Base-by-base conservation (phyloP, 306 rosid genomes). In the Fragaria nilgerrensis region DNA sequence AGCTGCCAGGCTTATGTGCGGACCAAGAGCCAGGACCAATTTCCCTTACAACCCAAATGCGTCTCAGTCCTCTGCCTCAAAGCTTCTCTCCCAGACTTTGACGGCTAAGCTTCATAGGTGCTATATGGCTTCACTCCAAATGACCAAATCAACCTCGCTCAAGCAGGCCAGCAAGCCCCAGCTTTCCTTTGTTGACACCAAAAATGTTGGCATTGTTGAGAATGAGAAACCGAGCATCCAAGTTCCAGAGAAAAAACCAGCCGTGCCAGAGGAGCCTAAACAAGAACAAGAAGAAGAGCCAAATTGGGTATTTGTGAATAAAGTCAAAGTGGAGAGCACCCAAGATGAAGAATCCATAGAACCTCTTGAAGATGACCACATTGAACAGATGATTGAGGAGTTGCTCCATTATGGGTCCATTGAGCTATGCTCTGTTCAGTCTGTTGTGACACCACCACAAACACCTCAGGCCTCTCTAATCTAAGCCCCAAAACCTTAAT, bases 1-100 rank as follows among this genome's bases (percentile, higher is more conserved):
- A 76, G 98, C 97, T 13, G 97, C 98, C 1, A 88, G 98, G 76
- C 85, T 95, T 37, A 95, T 95, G 98, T 88, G 97, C 37, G 97
- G 98, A 0, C 85, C 90, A 0, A 95, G 96, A 49, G 94, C 98
- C 1, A 82, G 96, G 48, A 95, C 98, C 17, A 95, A 95, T 75
- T 95, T 92, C 85, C 93, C 97, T 67, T 92, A 86, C 77, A 89
- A 90, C 83, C 97, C 97, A 8, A 87, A 83, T 78, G 84, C 81
- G 0, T 80, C 97, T n/a, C 89, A 86, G 49, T 86, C 97, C 16
- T 81, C 98, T 7, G 87, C 97, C 64, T 92, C 97, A 0, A 89
- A 91, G 81, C 95, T 95, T 86, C 98, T 94, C 68, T 94, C 98
- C 0, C 93, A 96, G 13, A 92, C 96, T 72, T 80, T 94, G 73